Base-by-base conservation (phyloP, 2,329 filamentous ascomycete species). In the Ceratocystis alfenasii region DNA sequence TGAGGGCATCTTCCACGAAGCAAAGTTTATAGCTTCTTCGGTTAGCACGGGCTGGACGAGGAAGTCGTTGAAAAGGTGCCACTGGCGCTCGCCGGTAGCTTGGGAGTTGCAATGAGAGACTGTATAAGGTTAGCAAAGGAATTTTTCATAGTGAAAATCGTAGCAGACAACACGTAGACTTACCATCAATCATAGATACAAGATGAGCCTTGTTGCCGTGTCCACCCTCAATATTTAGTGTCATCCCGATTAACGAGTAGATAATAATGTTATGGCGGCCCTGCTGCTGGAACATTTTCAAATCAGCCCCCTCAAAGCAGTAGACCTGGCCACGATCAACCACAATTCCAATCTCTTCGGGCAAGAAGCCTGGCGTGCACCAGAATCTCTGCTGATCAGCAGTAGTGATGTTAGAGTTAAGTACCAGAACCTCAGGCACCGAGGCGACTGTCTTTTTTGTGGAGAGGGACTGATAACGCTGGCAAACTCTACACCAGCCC, bases 11-110 rank as follows among this genome's bases (percentile, higher is more conserved):
- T 97, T 99, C 94, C 94, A 99, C 20, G 86, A 82, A 2, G 90
- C 85, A 75, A 97, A 99, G 28, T 87, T 86, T 20, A 97, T 79
- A 0, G 93, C 95, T 73, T 99, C 93, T 68, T 91, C 87, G 41
- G 87, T 84, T 8, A 64, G 45, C 17, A 96, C 84, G 8, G 87
- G 86, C 12, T 89, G 85, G 25, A 99, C 95, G 45, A 96, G 77
- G 72, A 99, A 99, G 75, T 99, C 94, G 71, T 99, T 99, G 78
- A 99, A 96, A 0, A 99, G 77, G 75, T 97, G 90, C 95, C 95
- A 99, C 70, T 87, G 87, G 71, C 84, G 87, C 69, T 85, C 81
- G 2, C 78, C 78, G 0, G 84, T 80, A 0, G 81, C 74, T 53
- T 82, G 53, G 17, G 62, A 5, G 20, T 66, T 36, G 1, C 65